Conservation (phyloP, 305 asterid species). For the Solanum hybrid region DNA sequence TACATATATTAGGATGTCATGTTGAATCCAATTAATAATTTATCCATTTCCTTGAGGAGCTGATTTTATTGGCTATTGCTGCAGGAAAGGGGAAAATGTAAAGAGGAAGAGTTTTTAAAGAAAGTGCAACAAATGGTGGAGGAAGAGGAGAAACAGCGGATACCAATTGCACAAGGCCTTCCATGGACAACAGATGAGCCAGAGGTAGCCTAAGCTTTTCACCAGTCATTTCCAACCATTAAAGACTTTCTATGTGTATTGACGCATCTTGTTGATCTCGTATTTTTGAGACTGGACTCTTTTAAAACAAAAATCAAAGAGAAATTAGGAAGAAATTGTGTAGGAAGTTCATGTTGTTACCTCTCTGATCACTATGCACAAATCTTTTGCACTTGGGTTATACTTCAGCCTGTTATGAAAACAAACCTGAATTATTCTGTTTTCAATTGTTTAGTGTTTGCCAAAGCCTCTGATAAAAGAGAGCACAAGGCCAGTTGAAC, state of each 20-base stretch:
- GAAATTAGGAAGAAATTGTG: background rate
- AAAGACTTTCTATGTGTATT: background rate
- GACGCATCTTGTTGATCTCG: background rate
- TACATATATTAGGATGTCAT: background rate
- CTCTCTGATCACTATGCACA: background rate
- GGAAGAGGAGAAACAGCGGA: slow-evolving; percentile 62
- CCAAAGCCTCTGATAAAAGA: slow-evolving; percentile 65
- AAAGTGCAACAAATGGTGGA: slow-evolving; percentile 56
- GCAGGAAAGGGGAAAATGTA: slow-evolving; percentile 76
- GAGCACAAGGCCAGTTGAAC: slow-evolving; percentile 51
- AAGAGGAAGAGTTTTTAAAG: slow-evolving; percentile 69
- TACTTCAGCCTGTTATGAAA: background rate
- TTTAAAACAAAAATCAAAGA: background rate
- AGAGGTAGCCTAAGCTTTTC: slow-evolving; percentile 36
- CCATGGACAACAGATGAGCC: slow-evolving; percentile 90
- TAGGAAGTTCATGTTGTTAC: background rate
- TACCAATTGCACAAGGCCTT: slow-evolving; percentile 81
- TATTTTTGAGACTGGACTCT: background rate
- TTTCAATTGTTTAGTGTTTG: slow-evolving; percentile 15
- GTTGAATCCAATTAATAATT: background rate
- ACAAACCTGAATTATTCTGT: background rate
- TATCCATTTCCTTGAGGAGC: background rate
- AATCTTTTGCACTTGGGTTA: background rate
- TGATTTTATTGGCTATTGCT: slow-evolving; percentile 13
- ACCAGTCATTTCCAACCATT: background rate